A percentile compares a stretch with the other conserved stretches of the same genome.
Evolutionary conservation across 495 filamentous ascomycete genomes (phyloP).

Genomic region (Cenococcum geophilum): DNA sequence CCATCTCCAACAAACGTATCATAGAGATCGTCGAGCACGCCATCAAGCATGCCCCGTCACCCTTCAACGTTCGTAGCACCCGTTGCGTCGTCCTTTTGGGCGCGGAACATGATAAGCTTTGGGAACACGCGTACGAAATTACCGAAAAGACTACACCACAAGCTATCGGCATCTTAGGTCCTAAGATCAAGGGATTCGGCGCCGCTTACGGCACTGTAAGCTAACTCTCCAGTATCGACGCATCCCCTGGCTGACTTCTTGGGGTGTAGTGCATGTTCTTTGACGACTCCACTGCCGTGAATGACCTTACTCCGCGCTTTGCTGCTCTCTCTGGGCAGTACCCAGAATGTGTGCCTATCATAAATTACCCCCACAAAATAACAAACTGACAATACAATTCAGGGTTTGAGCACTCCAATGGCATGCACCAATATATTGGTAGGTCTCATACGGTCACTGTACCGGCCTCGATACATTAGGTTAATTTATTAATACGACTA

Average conservation of each 20-base stretch:
- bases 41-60: conserved; percentile 32
- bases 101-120: conserved; percentile 35
- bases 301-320: conserved; percentile 19
- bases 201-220: conserved; percentile 24
- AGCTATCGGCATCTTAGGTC: conserved; percentile 16
- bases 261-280: conserved; percentile 19
- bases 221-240: neutral
- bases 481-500: conserved; percentile 3
- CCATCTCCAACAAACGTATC: conserved; percentile 36
- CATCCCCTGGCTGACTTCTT: neutral
- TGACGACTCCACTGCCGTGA: conserved; percentile 16
- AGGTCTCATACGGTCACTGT: neutral
- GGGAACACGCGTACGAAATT: conserved; percentile 32
- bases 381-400: neutral
- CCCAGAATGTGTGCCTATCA: conserved; percentile 15
- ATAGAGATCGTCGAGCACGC: conserved; percentile 32
- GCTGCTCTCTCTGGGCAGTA: conserved; percentile 16
- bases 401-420: conserved; percentile 18
- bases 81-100: conserved; percentile 36
- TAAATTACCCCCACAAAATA: neutral
- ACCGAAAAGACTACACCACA: conserved; percentile 12
- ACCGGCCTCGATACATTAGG: neutral
- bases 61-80: conserved; percentile 36
- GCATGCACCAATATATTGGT: conserved; percentile 21
- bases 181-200: conserved; percentile 21